Evolutionary conservation across 495 filamentous ascomycete genomes (phyloP), one percentile per base, ranked within the genome.

Genomic region (Aspergillus taichungensis): DNA sequence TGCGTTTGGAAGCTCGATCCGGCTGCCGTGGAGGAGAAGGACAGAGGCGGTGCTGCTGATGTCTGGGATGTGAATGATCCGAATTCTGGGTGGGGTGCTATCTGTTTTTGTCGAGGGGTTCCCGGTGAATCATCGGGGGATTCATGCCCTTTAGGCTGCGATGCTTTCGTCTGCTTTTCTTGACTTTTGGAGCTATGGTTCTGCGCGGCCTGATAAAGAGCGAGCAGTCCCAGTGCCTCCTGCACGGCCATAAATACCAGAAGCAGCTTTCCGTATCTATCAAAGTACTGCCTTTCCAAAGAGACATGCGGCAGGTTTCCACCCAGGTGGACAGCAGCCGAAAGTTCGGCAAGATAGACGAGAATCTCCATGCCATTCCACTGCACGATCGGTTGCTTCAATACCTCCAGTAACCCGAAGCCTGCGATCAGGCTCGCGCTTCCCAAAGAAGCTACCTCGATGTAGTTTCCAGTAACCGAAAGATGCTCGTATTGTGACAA

Each of bases 301-400:
- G 55, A 55, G 7, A 40, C 54, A 0, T 52, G 53, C 3, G 68
- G 66, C 27, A 71, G 52, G 49, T 68, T 61, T 24, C 57, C 64
- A 14, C 68, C 68, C 8, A 71, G 48, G 34, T 68, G 63, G 41
- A 73, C 53, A 8, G 65, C 65, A 4, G 59, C 61, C 6, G 36
- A 60, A 12, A 73, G 62, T 45, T 73, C 66, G 2, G 64, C 66
- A 37, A 69, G 55, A 13, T 63, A 68, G 12, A 73, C 55, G 40
- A 71, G 49, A n/a, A 73, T 66, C 37, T 71, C 69, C 51, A 66
- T 64, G 8, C 63, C 63, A 45, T 64, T 68, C 65, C 66, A 71
- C 18, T 70, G 54, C 2, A 32, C 45, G 18, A 68, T 53, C 13
- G 64, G 66, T 18, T 54, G 51, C 37, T 71, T 69, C 27, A 70